These are phyloP conservation scores for Blastobotrys malaysiensis DNA, from an alignment of 1,139 yeast species.

Conservation along the genomic window DNA sequence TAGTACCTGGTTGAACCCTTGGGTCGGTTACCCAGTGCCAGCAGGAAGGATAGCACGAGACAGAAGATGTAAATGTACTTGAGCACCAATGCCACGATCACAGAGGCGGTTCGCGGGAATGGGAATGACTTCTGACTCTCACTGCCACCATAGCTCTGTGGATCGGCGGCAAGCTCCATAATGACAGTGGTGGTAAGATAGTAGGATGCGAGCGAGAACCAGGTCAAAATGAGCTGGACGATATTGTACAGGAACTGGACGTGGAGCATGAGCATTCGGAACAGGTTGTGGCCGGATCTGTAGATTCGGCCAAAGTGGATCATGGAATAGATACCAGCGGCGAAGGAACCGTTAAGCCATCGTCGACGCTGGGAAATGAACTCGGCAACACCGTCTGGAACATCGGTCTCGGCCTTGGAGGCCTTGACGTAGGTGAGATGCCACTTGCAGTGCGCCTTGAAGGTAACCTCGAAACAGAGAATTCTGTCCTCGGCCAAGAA, in stretches of 20 bases:
- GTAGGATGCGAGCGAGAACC: conserved; percentile 80
- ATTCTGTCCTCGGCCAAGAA: conserved; percentile 94
- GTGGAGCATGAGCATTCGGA: conserved; percentile 66
- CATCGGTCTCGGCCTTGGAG: conserved; percentile 94
- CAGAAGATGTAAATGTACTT: conserved; percentile 34
- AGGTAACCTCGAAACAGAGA: conserved; percentile 85
- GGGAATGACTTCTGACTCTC: conserved; percentile 30
- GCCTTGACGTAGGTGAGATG: conserved; percentile 80
- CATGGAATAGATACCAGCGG: conserved; percentile 84
- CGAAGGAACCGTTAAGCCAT: conserved; percentile 95
- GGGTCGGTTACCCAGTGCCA: conserved; percentile 42
- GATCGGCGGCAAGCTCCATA: conserved; percentile 39
- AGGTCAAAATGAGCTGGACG: conserved; percentile 59
- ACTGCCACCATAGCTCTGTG: conserved; percentile 31
- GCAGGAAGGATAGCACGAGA: conserved; percentile 35
- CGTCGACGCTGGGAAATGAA: conserved; percentile 88
- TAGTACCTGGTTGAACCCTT: conserved; percentile 36
- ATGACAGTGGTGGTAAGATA: conserved; percentile 62
- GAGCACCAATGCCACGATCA: conserved; percentile 34
- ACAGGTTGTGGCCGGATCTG: conserved; percentile 66
- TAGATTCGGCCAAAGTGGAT: conserved; percentile 69
- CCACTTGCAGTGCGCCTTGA: conserved; percentile 76
- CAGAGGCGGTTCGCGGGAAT: conserved; percentile 25
- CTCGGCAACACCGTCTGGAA: conserved; percentile 81
- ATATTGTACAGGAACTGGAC: conserved; percentile 76